Base-by-base conservation (phyloP, 345 rosid genomes). In the Crucihimalaya himalaica region DNA sequence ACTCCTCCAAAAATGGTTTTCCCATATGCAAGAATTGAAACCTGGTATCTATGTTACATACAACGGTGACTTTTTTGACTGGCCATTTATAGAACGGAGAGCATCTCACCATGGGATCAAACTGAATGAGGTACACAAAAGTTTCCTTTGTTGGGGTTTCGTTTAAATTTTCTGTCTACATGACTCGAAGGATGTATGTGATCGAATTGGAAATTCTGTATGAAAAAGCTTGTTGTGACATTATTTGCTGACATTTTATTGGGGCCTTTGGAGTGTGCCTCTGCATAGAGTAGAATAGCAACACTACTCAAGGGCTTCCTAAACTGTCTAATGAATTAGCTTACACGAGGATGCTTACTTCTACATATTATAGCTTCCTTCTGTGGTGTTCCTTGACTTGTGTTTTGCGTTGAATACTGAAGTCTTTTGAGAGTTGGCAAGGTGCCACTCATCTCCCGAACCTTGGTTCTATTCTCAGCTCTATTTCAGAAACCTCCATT, bases 1-100 rank as follows among this genome's bases (percentile, higher is more conserved):
- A 70, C 96, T 94, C 83, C 83, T 94, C 54, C 80, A 72, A 72
- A 66, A 48, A 45, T 94, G 98, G 98, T 94, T 94, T 83, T 69
- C 88, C 53, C 98, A 94, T 80, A 94, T 94, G 98, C 90, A 81
- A 82, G 96, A 88, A 50, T 83, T 88, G 80, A 94, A 91, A 83
- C 98, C 98, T 35, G 89, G 97, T 70, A 87, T 94, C 72, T 94
- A 88, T 85, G 98, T 94, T 52, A 91, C 98, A 18, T 94, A 94
- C 75, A 94, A 91, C 14, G 98, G 98, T 52, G 98, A 94, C 79
- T 91, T 66, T 70, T 94, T 94, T 74, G 98, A 94, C 75, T 94
- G 98, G 98, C 98, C 98, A 47, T 94, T 94, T 83, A 56, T 94
- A 78, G 98, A 94, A 84, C 86, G 73, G 56, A 88, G 98, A 84